phyloP scores from a whole-genome alignment of 176 grass and related monocot species.

The Oryza longistaminata region DNA sequence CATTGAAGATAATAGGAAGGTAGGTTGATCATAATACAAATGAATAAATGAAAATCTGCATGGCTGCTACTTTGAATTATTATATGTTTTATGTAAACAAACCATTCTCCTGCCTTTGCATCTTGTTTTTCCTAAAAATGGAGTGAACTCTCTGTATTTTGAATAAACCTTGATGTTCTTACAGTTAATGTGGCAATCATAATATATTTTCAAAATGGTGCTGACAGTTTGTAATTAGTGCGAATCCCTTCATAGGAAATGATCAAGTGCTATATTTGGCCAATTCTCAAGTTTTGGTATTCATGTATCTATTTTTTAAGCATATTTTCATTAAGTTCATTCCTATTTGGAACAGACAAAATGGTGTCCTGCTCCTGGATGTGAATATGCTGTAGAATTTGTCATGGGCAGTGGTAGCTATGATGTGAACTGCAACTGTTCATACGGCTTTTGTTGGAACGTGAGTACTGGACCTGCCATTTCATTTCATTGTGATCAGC shows the following conservation, averaged over 20 bases:
- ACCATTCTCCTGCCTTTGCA: neutral
- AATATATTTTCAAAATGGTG: constrained; percentile 3
- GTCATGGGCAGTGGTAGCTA: constrained; percentile 93
- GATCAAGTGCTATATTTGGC: constrained; percentile 19
- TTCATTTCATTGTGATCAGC: constrained; percentile 21
- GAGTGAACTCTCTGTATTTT: neutral
- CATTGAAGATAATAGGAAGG: constrained; percentile 99
- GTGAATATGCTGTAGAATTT: constrained; percentile 94
- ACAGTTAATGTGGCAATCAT: neutral
- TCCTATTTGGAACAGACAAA: constrained; percentile 76
- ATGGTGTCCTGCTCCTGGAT: constrained; percentile 99
- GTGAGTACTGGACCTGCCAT: constrained; percentile 45
- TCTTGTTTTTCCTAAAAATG: neutral
- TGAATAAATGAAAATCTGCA: constrained; percentile 17
- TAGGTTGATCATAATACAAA: constrained; percentile 26
- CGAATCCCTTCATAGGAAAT: neutral
- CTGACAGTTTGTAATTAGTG: constrained; percentile 13
- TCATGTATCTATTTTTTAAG: neutral
- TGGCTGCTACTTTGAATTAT: constrained; percentile 10
- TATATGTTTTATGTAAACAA: constrained; percentile 9
- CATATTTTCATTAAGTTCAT: constrained; percentile 30
- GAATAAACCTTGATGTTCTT: neutral
- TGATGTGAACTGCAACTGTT: constrained; percentile 93
- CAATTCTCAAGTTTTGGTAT: neutral
- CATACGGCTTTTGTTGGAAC: constrained; percentile 95